Base-by-base conservation (phyloP, 2,329 filamentous ascomycete genomes). In the Chlorencoelia australis region DNA sequence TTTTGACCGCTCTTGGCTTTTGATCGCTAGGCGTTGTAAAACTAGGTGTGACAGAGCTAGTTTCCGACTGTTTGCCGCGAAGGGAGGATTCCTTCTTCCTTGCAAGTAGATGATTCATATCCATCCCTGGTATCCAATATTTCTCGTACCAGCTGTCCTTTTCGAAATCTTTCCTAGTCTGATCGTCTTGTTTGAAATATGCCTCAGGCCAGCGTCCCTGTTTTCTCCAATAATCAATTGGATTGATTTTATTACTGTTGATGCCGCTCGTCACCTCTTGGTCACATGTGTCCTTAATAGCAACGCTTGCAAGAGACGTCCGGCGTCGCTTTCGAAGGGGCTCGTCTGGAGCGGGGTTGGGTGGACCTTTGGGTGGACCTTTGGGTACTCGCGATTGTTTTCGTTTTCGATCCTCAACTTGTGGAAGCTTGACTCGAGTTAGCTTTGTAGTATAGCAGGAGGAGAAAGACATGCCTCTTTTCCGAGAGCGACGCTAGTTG, bases 1-100 rank as follows among this genome's bases (percentile, higher is more conserved):
- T 61, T 48, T 61, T 64, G 47, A 50, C 54, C 35, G 43, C 42
- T n/a, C n/a, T n/a, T n/a, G n/a, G n/a, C n/a, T n/a, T n/a, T n/a
- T n/a, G n/a, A n/a, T n/a, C n/a, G n/a, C n/a, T n/a, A n/a, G n/a
- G n/a, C n/a, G n/a, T n/a, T n/a, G n/a, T n/a, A n/a, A n/a, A n/a
- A n/a, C n/a, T 52, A 11, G 36, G 26, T 26, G 24, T 24, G 22
- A 35, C 27, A 41, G 44, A 44, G 33, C 31, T 13, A 30, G 43
- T 22, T 35, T 51, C 41, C 10, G 47, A 56, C 44, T 50, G 43
- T 42, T 55, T 58, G 21, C 49, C 40, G 15, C 38, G 30, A 40
- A 55, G 36, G 34, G 51, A 51, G 21, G 39, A 49, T 9, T 50
- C 52, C 32, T 52, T 54, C 44, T 52, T 48, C 40, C 48, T 50